A percentile compares a stretch with the other conserved stretches of the same genome.
Conservation (phyloP, 2,329 filamentous ascomycete species). For the Penicillium sp. region DNA sequence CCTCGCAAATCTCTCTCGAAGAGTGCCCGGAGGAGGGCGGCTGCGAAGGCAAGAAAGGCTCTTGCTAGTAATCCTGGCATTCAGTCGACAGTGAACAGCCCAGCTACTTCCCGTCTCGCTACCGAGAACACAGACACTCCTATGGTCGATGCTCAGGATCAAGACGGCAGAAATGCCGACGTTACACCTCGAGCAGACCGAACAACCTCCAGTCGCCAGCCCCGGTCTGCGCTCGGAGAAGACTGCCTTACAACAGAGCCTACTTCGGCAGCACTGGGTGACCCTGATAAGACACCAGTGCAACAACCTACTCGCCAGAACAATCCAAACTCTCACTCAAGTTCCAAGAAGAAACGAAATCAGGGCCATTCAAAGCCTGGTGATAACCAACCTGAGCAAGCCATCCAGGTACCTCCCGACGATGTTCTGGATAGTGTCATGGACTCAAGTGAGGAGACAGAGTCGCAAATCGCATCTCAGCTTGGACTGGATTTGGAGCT, state of each 20-base stretch:
- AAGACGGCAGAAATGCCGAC: slow-evolving; percentile 11
- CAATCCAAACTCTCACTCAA: slow-evolving; percentile 15
- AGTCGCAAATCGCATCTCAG: slow-evolving; percentile 45
- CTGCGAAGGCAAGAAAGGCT: slow-evolving; percentile 16
- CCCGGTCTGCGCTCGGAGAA: slow-evolving; percentile 27
- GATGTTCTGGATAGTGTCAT: not conserved
- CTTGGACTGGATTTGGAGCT: slow-evolving; percentile 44
- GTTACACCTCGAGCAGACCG: slow-evolving; percentile 9
- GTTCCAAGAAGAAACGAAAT: slow-evolving; percentile 12
- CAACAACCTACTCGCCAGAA: slow-evolving; percentile 6
- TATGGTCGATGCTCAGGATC: slow-evolving; percentile 6
- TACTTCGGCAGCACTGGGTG: not conserved
- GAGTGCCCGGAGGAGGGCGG: slow-evolving; percentile 11
- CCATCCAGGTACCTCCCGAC: not conserved
- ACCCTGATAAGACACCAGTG: slow-evolving; percentile 6
- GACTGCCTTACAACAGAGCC: slow-evolving; percentile 5
- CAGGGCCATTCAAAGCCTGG: slow-evolving; percentile 3
- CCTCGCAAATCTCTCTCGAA: slow-evolving; percentile 15
- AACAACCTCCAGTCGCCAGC: slow-evolving; percentile 18
- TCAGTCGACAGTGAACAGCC: slow-evolving; percentile 11
- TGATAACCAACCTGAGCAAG: not conserved
- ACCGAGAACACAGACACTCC: slow-evolving; percentile 6
- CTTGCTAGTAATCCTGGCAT: slow-evolving; percentile 2
- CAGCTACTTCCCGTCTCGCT: slow-evolving; percentile 3
- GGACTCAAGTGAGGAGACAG: slow-evolving; percentile 40